Percentiles rank a stretch among this genome's conserved stretches.
Evolutionary conservation across 2,329 filamentous ascomycete genomes (phyloP).

Genomic region (Leptographium lundbergii): DNA sequence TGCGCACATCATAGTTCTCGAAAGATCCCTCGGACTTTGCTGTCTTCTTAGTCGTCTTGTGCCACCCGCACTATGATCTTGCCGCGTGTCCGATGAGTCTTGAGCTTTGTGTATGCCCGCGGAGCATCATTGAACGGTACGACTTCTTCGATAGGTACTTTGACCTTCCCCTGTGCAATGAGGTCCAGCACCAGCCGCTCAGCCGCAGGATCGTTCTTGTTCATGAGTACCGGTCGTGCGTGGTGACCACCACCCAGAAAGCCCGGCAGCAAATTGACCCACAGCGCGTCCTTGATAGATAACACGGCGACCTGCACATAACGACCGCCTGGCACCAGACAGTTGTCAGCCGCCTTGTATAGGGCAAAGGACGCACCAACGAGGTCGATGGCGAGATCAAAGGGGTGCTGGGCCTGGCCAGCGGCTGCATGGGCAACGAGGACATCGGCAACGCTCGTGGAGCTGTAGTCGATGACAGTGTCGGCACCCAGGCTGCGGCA

Average conservation of each 20-base stretch:
- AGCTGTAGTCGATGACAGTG: slow-evolving; percentile 23
- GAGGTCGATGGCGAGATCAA: slow-evolving; percentile 18
- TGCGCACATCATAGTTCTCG: too few relatives aligned
- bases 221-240: slow-evolving; percentile 6
- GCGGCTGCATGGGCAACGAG: slow-evolving; percentile 7
- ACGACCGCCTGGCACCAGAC: slow-evolving; percentile 10
- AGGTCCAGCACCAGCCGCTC: slow-evolving; percentile 12
- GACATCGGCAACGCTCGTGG: slow-evolving; percentile 7
- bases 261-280: slow-evolving; percentile 8
- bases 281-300: neutral
- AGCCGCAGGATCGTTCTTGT: slow-evolving; percentile 5
- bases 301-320: slow-evolving; percentile 14
- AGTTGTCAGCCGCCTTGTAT: slow-evolving; percentile 12
- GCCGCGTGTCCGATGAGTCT: slow-evolving; percentile 8
- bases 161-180: slow-evolving; percentile 17
- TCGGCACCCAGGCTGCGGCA: slow-evolving; percentile 23
- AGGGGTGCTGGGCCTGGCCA: slow-evolving; percentile 5
- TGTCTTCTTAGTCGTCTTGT: neutral
- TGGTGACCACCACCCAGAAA: slow-evolving; percentile 11
- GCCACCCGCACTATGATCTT: slow-evolving; percentile 16
- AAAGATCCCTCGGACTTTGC: too few relatives aligned
- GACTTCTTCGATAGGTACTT: slow-evolving; percentile 12
- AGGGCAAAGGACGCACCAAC: slow-evolving; percentile 12
- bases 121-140: slow-evolving; percentile 13
- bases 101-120: slow-evolving; percentile 14